A percentile compares a stretch with the other conserved stretches of the same genome.
These are phyloP conservation scores for Leishmania tarentolae DNA, from an alignment of 208 protist species.

Conservation along the genomic window DNA sequence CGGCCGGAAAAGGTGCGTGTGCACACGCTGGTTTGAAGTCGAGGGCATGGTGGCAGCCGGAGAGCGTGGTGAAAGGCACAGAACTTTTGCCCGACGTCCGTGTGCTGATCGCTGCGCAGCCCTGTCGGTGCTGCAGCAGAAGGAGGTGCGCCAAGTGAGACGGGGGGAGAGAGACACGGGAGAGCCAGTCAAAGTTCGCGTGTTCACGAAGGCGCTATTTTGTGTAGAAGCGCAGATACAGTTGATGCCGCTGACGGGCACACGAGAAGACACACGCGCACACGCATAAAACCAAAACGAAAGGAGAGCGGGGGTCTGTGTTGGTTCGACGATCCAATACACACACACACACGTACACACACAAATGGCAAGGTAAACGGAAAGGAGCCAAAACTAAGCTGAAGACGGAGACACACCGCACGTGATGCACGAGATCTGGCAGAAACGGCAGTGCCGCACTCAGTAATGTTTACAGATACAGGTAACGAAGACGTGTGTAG, in stretches of 20 bases:
- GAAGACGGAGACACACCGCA: not conserved
- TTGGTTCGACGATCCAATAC: not conserved
- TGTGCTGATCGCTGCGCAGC: not conserved
- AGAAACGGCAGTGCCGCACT: not conserved
- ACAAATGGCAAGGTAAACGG: too few species aligned
- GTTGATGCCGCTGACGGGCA: too few species aligned
- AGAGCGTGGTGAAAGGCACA: not conserved
- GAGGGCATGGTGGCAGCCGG: not conserved
- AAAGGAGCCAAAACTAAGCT: not conserved
- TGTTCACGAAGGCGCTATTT: not conserved
- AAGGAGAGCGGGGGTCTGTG: too few species aligned
- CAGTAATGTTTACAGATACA: too few species aligned
- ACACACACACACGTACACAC: too few species aligned
- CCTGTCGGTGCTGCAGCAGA: not conserved
- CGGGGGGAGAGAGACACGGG: not conserved
- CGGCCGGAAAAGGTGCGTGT: slow-evolving; percentile 31
- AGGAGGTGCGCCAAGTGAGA: not conserved
- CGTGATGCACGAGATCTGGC: not conserved
- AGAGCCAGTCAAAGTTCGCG: not conserved
- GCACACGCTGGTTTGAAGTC: not conserved
- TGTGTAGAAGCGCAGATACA: too few species aligned
- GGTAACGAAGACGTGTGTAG: too few species aligned
- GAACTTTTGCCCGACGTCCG: not conserved
- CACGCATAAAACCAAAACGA: too few species aligned
- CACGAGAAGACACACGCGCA: too few species aligned